Evolutionary conservation across 768 basidiomycete genomes (phyloP).

Genomic region (Amanita pallidorosea): DNA sequence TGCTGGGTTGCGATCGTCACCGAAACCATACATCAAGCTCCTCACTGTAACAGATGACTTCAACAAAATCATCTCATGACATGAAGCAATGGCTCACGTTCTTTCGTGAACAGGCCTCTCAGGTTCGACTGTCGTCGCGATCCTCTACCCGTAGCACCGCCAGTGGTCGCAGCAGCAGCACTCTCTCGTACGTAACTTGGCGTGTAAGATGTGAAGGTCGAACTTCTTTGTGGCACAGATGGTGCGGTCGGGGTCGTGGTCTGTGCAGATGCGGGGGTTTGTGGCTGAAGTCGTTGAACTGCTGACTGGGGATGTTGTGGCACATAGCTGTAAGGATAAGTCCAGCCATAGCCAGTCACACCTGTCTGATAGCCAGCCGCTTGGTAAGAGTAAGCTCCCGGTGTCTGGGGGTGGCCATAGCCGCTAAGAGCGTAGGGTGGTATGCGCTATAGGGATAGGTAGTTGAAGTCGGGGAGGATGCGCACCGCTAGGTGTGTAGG

Average conservation of each 20-base stretch:
- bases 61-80: slow-evolving; percentile 2
- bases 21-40: slow-evolving; percentile 88
- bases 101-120: slow-evolving; percentile 72
- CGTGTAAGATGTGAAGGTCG: slow-evolving; percentile 48
- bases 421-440: slow-evolving; percentile 26
- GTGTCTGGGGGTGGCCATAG: slow-evolving; percentile 31
- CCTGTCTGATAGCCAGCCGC: slow-evolving; percentile 49
- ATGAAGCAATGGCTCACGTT: slow-evolving; percentile 38
- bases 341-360: slow-evolving; percentile 65
- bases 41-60: slow-evolving; percentile 39
- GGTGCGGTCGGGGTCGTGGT: slow-evolving; percentile 8
- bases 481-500: slow-evolving; percentile 23
- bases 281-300: slow-evolving; percentile 16
- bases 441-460: slow-evolving; percentile 62
- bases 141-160: slow-evolving; percentile 33
- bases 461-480: slow-evolving; percentile 33
- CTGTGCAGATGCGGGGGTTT: slow-evolving; percentile 14
- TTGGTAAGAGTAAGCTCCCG: slow-evolving; percentile 41
- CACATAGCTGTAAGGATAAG: slow-evolving; percentile 57
- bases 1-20: slow-evolving; percentile 82
- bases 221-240: slow-evolving; percentile 19
- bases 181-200: slow-evolving; percentile 43
- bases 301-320: slow-evolving; percentile 26
- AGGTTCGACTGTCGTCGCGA: slow-evolving; percentile 56
- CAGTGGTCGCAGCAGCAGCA: slow-evolving; percentile 25